Percentiles rank a stretch among this genome's conserved stretches.
These are phyloP conservation scores for Golubevia sp. DNA, from an alignment of 1,284 basidiomycete genomes.

Conservation along the genomic window DNA sequence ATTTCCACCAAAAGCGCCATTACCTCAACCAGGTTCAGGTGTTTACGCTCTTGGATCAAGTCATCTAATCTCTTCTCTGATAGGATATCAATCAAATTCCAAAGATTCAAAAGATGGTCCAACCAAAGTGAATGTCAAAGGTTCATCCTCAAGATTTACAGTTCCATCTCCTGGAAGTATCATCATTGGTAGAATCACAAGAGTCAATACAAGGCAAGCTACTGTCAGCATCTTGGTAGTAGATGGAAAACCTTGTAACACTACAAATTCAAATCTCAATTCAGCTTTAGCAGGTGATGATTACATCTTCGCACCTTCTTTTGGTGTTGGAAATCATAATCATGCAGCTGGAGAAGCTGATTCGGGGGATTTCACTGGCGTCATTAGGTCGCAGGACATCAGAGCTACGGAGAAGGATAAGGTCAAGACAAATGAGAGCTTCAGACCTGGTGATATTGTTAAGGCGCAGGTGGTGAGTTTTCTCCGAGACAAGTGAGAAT, in stretches of 20 bases:
- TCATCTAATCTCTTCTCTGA: conserved; percentile 1
- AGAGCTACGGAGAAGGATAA: conserved; percentile 85
- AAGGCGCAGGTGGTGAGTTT: conserved; percentile 82
- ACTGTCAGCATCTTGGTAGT: conserved; percentile 85
- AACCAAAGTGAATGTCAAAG: too few relatives aligned
- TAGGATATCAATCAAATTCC: too few relatives aligned
- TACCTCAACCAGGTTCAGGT: conserved; percentile 71
- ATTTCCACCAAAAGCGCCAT: conserved; percentile 67
- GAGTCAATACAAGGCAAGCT: conserved; percentile 85
- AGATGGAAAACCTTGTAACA: conserved; percentile 74
- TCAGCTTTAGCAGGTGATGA: background rate
- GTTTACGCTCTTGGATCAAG: conserved; percentile 66
- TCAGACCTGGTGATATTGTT: conserved; percentile 93
- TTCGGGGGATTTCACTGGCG: conserved; percentile 75
- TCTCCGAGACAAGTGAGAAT: too few relatives aligned
- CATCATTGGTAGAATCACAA: conserved; percentile 79
- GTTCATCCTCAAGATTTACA: too few relatives aligned
- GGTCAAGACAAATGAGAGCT: conserved; percentile 90
- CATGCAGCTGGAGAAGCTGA: conserved; percentile 53
- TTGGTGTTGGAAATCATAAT: conserved; percentile 29
- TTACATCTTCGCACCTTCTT: conserved; percentile 15
- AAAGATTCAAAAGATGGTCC: too few relatives aligned
- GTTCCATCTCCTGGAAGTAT: conserved; percentile 64
- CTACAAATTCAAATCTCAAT: conserved; percentile 14
- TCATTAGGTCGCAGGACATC: conserved; percentile 83